phyloP scores from a whole-genome alignment of 2,329 filamentous ascomycete species.

The Xylaria sp. region DNA sequence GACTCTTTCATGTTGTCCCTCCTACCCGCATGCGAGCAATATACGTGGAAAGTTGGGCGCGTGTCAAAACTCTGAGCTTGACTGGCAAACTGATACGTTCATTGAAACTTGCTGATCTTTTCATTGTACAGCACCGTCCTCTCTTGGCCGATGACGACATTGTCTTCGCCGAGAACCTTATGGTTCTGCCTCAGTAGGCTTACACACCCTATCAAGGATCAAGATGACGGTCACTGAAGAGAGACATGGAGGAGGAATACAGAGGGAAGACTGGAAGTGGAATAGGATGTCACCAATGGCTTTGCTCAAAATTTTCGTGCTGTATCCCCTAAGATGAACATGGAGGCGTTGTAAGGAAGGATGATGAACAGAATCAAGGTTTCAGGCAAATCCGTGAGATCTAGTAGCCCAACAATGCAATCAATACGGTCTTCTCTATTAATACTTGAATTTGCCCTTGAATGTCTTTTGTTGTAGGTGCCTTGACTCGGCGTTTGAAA shows the following conservation, averaged over 20 bases:
- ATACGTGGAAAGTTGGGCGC: conserved; percentile 93
- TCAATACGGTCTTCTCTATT: background rate
- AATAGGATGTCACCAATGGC: background rate
- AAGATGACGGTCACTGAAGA: background rate
- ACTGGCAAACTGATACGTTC: conserved; percentile 77
- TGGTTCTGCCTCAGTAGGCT: conserved; percentile 33
- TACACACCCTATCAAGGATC: conserved; percentile 11
- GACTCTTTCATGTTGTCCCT: conserved; percentile 58
- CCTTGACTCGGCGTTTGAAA: background rate
- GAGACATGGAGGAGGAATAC: background rate
- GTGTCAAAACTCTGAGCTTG: conserved; percentile 83
- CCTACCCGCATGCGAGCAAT: conserved; percentile 74
- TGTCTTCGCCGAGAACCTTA: conserved; percentile 34
- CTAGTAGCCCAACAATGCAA: background rate
- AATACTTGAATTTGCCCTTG: background rate
- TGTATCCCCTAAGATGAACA: background rate
- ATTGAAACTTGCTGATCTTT: conserved; percentile 38
- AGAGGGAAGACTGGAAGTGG: too few species aligned
- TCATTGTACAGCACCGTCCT: conserved; percentile 35
- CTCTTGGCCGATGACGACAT: conserved; percentile 13
- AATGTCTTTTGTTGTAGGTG: background rate
- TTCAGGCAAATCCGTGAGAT: conserved; percentile 12
- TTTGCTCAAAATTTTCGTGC: background rate
- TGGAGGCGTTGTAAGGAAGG: conserved; percentile 1
- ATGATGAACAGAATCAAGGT: background rate